Percentiles rank a stretch among this genome's conserved stretches.
These are phyloP conservation scores for Microcos paniculata DNA, from an alignment of 345 rosid species.

Conservation along the genomic window DNA sequence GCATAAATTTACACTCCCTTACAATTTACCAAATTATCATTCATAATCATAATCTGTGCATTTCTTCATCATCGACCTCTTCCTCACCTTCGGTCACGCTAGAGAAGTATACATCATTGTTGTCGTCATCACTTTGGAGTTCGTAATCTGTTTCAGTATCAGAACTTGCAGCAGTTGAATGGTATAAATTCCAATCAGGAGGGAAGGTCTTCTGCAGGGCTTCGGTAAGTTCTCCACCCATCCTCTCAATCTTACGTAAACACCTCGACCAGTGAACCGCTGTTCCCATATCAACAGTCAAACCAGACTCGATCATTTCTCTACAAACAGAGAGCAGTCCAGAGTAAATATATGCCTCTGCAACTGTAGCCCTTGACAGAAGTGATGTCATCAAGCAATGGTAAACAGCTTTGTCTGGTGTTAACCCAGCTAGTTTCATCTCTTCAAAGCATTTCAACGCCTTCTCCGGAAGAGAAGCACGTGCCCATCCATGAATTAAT, in stretches of 20 bases:
- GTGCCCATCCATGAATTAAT: constrained; percentile 89
- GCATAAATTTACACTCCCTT: neutral
- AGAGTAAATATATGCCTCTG: constrained; percentile 68
- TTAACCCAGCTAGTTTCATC: constrained; percentile 71
- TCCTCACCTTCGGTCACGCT: constrained; percentile 23
- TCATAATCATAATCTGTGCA: constrained; percentile 7
- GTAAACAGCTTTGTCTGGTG: constrained; percentile 87
- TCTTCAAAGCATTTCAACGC: constrained; percentile 80
- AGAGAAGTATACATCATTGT: constrained; percentile 19
- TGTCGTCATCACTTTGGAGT: constrained; percentile 23
- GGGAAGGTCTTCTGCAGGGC: constrained; percentile 91
- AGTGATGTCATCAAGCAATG: constrained; percentile 89
- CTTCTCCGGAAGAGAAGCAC: constrained; percentile 91
- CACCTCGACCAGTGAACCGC: constrained; percentile 93
- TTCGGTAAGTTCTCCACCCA: constrained; percentile 90
- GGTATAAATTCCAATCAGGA: constrained; percentile 75
- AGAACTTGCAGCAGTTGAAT: constrained; percentile 29
- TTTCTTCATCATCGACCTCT: constrained; percentile 23
- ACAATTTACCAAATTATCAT: neutral
- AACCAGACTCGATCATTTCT: constrained; percentile 74
- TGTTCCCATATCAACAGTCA: constrained; percentile 90
- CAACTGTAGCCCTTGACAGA: constrained; percentile 74
- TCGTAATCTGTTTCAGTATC: constrained; percentile 31
- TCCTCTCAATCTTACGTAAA: constrained; percentile 78
- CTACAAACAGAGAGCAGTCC: constrained; percentile 57